Evolutionary conservation across 345 rosid genomes (phyloP), one percentile per base, ranked within the genome.

Genomic region (Rhizophora mangle): DNA sequence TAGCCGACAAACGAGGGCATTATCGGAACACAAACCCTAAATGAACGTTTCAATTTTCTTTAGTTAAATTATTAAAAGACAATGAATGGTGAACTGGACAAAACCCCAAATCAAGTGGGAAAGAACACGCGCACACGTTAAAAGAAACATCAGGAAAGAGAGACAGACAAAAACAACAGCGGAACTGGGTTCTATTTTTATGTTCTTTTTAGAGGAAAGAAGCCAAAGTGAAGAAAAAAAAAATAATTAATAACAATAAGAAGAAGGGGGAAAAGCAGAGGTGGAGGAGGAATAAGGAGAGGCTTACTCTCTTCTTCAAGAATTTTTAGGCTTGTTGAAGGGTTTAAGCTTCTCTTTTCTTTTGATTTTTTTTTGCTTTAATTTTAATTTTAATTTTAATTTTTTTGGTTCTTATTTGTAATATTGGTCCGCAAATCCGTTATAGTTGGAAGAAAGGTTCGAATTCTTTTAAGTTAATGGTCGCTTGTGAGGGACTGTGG

Each of bases 241-340:
- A 7, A 47, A 26, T 6, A 22, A 24, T 24, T 24, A n/a, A n/a
- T n/a, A n/a, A n/a, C n/a, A n/a, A 24, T 24, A 24, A 24, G 24
- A 24, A 0, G 24, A 24, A 20, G 26, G 63, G 15, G 24, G 55
- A 3, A 31, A 20, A 64, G 64, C 24, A 49, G 36, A 6, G 8
- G 36, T 34, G 36, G 1, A 34, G 2, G 37, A 34, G 10, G 21
- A 22, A 21, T 54, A 53, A 72, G 67, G 67, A 62, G 74, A 64
- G 70, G 80, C 78, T 82, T 77, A 81, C 69, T 82, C 82, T 82
- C 82, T 76, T 80, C 82, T 81, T 76, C 80, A 74, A 26, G 52
- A 37, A 37, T 56, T 58, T 72, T 73, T 75, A 61, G 19, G 39
- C 54, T 77, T 72, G 68, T 69, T 74, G 81, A 82, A 81, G 81